Base-by-base conservation (phyloP, 1,139 yeast genomes). In the Candida sp. region DNA sequence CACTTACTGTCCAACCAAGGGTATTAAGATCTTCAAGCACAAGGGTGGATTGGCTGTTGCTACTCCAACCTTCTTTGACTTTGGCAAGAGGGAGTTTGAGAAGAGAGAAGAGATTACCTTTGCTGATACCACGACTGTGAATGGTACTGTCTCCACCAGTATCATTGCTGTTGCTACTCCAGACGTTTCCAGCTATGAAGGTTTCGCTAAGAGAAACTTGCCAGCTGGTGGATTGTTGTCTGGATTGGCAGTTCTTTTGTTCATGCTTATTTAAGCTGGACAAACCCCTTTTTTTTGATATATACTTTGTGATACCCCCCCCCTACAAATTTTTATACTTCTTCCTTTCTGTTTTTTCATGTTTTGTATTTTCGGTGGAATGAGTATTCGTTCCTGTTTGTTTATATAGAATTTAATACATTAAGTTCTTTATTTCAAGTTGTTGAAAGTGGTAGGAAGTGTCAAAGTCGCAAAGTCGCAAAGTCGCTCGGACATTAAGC, bases 1-100 rank as follows among this genome's bases (percentile, higher is more conserved):
- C 37, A 51, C 52, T 6, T 49, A 42, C 44, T 51, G 54, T 38
- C 54, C 54, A 28, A 40, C 43, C 27, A 28, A 40, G 31, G 43
- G 43, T 28, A 30, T 40, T 7, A 40, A 40, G 26, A 17, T 40
- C 11, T 40, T 40, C 26, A 30, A 28, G 22, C 43, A 40, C 12
- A 40, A 40, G 8, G 43, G 34, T 28, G 34, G 43, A 3, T 28
- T 40, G 4, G 43, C 34, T 9, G 25, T 28, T 8, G 43, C 34
- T 9, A 40, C 43, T 4, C 43, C 43, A 28, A 40, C 43, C 30
- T 40, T 40, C 43, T 6, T 40, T 28, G 43, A 26, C 5, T 5
- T 40, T 17, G 34, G 25, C 27, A 40, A 40, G 34, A 40, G 34
- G 30, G 42, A 26, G n/a, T 6, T 26, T 5, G 31, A 5, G 7